Evolutionary conservation across 805 yeast species (phyloP).

Genomic region (Myxozyma nipponensis): DNA sequence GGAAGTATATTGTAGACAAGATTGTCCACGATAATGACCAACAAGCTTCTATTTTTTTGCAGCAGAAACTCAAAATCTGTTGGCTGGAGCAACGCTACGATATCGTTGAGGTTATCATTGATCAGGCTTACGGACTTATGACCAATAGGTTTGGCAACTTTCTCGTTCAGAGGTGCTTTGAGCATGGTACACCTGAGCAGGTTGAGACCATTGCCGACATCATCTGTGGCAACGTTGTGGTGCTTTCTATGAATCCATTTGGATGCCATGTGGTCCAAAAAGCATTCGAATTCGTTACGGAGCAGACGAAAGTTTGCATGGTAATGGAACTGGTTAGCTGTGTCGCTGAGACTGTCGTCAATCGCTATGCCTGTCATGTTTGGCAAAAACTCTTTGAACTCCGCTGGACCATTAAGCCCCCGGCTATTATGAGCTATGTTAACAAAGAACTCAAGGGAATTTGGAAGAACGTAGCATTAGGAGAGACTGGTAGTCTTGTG

Average conservation of each 20-base stretch:
- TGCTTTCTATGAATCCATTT: conserved; percentile 38
- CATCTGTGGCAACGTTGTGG: conserved; percentile 35
- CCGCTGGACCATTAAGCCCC: conserved; percentile 34
- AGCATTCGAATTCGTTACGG: conserved; percentile 38
- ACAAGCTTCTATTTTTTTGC: conserved; percentile 43
- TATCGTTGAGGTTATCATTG: conserved; percentile 35
- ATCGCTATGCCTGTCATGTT: conserved; percentile 44
- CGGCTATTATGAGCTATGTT: conserved; percentile 34
- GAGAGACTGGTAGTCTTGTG: conserved; percentile 39
- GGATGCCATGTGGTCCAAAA: conserved; percentile 45
- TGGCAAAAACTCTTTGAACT: conserved; percentile 45
- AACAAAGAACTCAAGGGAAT: conserved; percentile 35
- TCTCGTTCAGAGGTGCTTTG: conserved; percentile 42
- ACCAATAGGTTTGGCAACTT: conserved; percentile 43
- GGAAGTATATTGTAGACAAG: conserved; percentile 35
- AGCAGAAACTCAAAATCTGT: conserved; percentile 39
- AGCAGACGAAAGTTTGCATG: conserved; percentile 32
- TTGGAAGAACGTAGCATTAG: conserved; percentile 37
- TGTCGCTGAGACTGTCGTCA: conserved; percentile 36
- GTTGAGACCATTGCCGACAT: conserved; percentile 30
- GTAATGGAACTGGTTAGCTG: conserved; percentile 39
- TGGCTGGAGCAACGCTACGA: conserved; percentile 33
- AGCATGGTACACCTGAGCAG: conserved; percentile 36
- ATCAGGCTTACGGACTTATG: conserved; percentile 37
- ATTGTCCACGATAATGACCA: conserved; percentile 40